Conservation (phyloP, 2,329 filamentous ascomycete species). For the Exutisphaerella laricina region DNA sequence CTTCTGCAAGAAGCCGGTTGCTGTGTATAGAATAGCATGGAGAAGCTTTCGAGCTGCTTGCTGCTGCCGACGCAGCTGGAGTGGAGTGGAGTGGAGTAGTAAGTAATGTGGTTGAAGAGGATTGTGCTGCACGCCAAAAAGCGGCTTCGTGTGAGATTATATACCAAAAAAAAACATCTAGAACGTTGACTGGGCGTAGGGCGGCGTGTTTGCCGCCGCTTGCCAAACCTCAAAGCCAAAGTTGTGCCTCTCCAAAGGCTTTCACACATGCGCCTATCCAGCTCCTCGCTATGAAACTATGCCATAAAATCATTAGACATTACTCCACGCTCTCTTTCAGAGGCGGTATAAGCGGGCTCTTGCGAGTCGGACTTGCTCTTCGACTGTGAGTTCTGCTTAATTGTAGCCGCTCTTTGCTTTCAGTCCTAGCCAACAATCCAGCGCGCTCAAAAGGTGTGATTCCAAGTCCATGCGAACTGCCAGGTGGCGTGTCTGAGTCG, state of each 20-base stretch:
- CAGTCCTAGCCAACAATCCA: conserved; percentile 73
- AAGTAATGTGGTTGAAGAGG: neutral
- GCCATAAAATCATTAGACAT: conserved; percentile 8
- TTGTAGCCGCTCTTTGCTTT: conserved; percentile 74
- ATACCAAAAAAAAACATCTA: neutral
- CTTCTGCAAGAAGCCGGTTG: neutral
- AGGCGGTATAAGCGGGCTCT: conserved; percentile 35
- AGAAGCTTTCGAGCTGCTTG: too few species aligned
- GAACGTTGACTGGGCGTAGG: too few species aligned
- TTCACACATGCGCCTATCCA: conserved; percentile 1
- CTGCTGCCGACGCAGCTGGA: neutral
- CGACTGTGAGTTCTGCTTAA: conserved; percentile 47
- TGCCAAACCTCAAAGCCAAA: neutral
- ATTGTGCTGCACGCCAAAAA: neutral
- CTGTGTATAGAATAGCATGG: neutral
- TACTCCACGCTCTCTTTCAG: conserved; percentile 34
- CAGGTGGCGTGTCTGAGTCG: conserved; percentile 35
- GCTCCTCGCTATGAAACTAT: conserved; percentile 1
- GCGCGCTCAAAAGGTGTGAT: conserved; percentile 52
- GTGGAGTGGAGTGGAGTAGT: too few species aligned
- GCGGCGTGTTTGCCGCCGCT: too few species aligned
- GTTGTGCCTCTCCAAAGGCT: neutral
- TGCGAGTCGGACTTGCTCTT: conserved; percentile 45
- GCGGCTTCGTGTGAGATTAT: neutral
- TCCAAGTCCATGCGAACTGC: conserved; percentile 22